These are phyloP conservation scores for Suillus subalutaceus DNA, from an alignment of 768 basidiomycete genomes.

Conservation along the genomic window DNA sequence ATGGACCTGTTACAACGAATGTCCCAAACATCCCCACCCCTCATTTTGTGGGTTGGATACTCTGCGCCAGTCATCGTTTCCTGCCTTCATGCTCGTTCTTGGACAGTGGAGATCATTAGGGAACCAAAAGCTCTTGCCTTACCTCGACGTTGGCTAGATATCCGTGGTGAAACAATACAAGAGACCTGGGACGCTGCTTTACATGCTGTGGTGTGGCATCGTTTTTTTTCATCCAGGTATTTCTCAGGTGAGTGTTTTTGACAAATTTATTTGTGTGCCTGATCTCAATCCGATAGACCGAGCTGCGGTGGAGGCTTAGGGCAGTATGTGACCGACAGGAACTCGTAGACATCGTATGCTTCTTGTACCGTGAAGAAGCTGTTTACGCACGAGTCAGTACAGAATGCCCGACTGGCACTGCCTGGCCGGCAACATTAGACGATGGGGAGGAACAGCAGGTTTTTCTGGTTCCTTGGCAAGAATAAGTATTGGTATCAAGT, in stretches of 20 bases:
- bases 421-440: constrained; percentile 42
- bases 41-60: constrained; percentile 74
- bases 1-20: constrained; percentile 43
- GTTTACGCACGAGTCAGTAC: constrained; percentile 37
- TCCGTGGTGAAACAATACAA: constrained; percentile 58
- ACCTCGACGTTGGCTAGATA: constrained; percentile 80
- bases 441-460: constrained; percentile 53
- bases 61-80: constrained; percentile 57
- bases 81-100: constrained; percentile 49
- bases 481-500: constrained; percentile 69
- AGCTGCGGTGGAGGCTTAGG: constrained; percentile 72
- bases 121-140: constrained; percentile 48
- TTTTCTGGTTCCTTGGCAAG: constrained; percentile 61
- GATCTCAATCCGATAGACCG: constrained; percentile 45
- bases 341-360: constrained; percentile 59
- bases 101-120: constrained; percentile 57
- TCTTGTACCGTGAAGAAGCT: constrained; percentile 55
- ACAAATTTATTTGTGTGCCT: constrained; percentile 12
- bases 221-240: constrained; percentile 75
- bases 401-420: constrained; percentile 19
- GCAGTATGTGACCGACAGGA: constrained; percentile 79
- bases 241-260: constrained; percentile 55
- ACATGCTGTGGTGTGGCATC: constrained; percentile 65
- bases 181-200: constrained; percentile 76
- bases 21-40: constrained; percentile 51